Percentiles rank a stretch among this genome's conserved stretches.
Evolutionary conservation across 2,329 filamentous ascomycete genomes (phyloP).

Genomic region (Zarea fungicola): DNA sequence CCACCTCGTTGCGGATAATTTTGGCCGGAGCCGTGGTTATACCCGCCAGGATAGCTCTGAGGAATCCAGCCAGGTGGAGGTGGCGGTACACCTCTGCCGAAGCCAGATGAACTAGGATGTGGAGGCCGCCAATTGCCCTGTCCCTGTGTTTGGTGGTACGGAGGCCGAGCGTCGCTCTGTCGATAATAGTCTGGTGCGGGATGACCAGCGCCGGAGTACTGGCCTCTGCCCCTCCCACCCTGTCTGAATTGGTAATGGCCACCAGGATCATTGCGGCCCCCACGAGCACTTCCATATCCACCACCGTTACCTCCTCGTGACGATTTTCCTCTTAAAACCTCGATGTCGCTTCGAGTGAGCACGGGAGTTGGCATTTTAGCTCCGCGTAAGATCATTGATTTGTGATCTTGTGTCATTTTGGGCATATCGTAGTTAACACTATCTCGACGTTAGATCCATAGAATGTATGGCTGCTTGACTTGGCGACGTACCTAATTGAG

Average conservation of each 20-base stretch:
- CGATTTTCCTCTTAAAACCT: slow-evolving; percentile 62
- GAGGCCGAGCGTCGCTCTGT: slow-evolving; percentile 3
- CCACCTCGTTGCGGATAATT: background rate
- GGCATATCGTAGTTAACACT: slow-evolving; percentile 88
- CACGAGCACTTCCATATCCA: slow-evolving; percentile 46
- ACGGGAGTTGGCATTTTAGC: slow-evolving; percentile 67
- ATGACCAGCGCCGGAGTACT: slow-evolving; percentile 4
- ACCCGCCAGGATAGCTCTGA: background rate
- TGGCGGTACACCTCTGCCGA: slow-evolving; percentile 38
- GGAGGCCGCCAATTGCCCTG: slow-evolving; percentile 36
- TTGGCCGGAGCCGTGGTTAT: background rate
- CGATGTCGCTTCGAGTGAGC: slow-evolving; percentile 71
- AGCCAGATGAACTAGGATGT: slow-evolving; percentile 39
- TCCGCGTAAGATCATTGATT: slow-evolving; percentile 89
- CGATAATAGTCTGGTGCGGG: slow-evolving; percentile 16
- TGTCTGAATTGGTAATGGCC: slow-evolving; percentile 8
- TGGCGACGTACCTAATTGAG: slow-evolving; percentile 66
- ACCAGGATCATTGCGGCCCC: slow-evolving; percentile 40
- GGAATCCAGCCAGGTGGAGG: slow-evolving; percentile 32
- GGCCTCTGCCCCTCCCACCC: background rate
- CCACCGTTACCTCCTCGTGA: slow-evolving; percentile 55
- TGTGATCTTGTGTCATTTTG: slow-evolving; percentile 65
- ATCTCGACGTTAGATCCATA: slow-evolving; percentile 19
- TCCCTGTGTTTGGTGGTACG: slow-evolving; percentile 20
- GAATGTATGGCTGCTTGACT: background rate